These are phyloP conservation scores for Rosa hybrid DNA, from an alignment of 331 rosid species.

Conservation along the genomic window DNA sequence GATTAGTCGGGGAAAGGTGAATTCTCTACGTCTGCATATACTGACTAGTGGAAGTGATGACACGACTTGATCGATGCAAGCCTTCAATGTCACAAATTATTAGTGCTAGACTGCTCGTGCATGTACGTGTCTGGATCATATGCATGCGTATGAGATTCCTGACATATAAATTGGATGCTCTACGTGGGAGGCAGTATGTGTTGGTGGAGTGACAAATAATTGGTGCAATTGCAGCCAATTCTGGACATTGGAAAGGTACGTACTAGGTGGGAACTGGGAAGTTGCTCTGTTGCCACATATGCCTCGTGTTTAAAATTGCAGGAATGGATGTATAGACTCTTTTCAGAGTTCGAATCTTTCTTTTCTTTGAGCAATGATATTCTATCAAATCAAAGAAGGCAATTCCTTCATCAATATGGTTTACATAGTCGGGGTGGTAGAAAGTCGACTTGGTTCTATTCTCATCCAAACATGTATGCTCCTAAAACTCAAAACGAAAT, in stretches of 20 bases:
- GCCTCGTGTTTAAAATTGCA: not conserved
- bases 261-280: not conserved
- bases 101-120: not conserved
- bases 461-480: too few species aligned
- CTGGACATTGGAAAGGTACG: not conserved
- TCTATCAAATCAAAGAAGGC: not conserved
- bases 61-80: too few species aligned
- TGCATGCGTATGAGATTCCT: not conserved
- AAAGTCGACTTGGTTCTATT: not conserved
- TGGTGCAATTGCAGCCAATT: not conserved
- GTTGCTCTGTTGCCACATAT: not conserved
- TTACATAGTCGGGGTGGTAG: not conserved
- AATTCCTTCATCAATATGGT: not conserved
- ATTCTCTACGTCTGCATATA: too few species aligned
- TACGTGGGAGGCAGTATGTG: not conserved
- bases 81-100: not conserved
- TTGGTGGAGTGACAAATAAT: not conserved
- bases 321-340: not conserved
- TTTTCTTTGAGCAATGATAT: not conserved
- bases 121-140: not conserved
- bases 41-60: too few species aligned
- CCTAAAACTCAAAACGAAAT: too few species aligned
- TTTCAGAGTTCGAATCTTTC: not conserved
- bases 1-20: too few species aligned
- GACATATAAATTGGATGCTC: not conserved